A percentile compares a stretch with the other conserved stretches of the same genome.
These are phyloP conservation scores for Dryas integrifolia DNA, from an alignment of 331 rosid genomes.

Conservation along the genomic window DNA sequence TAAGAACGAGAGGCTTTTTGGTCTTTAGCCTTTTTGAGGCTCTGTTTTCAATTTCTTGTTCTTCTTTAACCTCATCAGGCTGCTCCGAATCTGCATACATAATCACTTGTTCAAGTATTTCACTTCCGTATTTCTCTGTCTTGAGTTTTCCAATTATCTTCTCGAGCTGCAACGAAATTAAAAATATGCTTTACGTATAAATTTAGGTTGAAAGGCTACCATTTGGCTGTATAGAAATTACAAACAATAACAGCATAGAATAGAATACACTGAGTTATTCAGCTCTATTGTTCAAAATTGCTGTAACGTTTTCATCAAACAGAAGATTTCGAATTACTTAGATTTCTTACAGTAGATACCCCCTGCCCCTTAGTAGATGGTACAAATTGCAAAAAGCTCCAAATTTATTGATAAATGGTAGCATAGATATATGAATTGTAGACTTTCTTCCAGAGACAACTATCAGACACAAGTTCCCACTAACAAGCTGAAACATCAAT, in stretches of 20 bases:
- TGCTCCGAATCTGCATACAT: slow-evolving; percentile 40
- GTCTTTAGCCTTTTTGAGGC: slow-evolving; percentile 56
- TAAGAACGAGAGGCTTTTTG: slow-evolving; percentile 54
- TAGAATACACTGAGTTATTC: not conserved
- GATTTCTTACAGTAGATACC: too few species aligned
- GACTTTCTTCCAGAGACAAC: not conserved
- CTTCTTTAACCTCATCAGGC: slow-evolving; percentile 28
- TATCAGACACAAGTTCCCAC: not conserved
- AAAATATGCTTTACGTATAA: not conserved
- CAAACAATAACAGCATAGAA: not conserved
- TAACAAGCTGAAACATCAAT: not conserved
- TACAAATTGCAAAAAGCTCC: not conserved
- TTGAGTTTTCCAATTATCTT: slow-evolving; percentile 73
- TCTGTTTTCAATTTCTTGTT: slow-evolving; percentile 43
- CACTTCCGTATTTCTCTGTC: slow-evolving; percentile 65
- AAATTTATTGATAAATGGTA: not conserved
- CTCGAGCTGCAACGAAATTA: slow-evolving; percentile 58
- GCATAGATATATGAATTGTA: not conserved
- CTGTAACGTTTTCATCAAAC: too few species aligned
- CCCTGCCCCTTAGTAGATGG: not conserved
- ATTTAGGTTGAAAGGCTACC: not conserved
- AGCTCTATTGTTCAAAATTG: not conserved
- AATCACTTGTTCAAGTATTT: slow-evolving; percentile 55
- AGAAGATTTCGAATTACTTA: too few species aligned
- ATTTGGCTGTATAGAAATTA: not conserved